Conservation (phyloP, 2,329 filamentous ascomycete species). For the Nemania abortiva region DNA sequence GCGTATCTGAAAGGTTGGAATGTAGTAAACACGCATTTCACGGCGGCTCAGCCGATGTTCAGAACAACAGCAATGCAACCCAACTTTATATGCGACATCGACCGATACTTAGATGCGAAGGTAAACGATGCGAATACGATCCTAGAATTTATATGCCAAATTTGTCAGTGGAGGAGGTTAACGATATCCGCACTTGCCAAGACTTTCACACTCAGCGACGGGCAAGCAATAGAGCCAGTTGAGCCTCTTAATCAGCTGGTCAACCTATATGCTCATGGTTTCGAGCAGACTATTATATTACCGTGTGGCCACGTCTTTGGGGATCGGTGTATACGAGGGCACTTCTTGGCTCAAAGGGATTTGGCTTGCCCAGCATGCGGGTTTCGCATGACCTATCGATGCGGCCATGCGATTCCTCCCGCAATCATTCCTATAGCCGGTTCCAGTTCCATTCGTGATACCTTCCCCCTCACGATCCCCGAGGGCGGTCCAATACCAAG, state of each 20-base stretch:
- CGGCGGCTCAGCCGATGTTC: background rate
- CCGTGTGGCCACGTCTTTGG: conserved; percentile 48
- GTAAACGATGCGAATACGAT: conserved; percentile 17
- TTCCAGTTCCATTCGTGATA: conserved; percentile 39
- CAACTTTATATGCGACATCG: conserved; percentile 45
- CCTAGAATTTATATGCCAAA: conserved; percentile 40
- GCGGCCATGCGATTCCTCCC: conserved; percentile 43
- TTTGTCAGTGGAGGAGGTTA: conserved; percentile 39
- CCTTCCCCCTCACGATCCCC: conserved; percentile 44
- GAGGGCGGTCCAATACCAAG: conserved; percentile 41
- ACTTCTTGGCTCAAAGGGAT: conserved; percentile 18
- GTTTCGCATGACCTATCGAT: conserved; percentile 43
- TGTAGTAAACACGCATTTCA: background rate
- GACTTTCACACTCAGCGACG: conserved; percentile 16
- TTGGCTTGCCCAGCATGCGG: conserved; percentile 44
- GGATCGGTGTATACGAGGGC: conserved; percentile 42
- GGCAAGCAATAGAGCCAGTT: background rate
- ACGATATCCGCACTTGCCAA: conserved; percentile 41
- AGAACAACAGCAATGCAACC: conserved; percentile 20
- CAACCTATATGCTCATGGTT: conserved; percentile 34
- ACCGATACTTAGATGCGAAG: conserved; percentile 40
- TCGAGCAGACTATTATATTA: conserved; percentile 43
- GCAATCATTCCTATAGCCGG: conserved; percentile 36
- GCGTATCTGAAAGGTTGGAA: background rate
- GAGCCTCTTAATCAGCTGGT: conserved; percentile 24